Base-by-base conservation (phyloP, 371 early-diverging fungal species). In the Mucor ambiguus region DNA sequence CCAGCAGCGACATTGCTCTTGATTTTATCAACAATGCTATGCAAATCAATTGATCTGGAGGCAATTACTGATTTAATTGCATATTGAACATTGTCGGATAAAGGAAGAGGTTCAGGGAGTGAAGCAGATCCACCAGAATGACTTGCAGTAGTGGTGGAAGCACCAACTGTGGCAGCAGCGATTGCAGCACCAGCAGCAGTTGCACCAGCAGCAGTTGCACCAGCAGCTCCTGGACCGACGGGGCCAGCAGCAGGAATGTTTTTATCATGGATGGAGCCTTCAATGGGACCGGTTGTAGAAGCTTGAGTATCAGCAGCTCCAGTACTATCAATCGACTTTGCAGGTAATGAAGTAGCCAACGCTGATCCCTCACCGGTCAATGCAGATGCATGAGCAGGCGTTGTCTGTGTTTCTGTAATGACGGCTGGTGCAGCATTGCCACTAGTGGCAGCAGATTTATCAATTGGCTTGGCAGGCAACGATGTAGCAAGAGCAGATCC, bases 11-110 rank as follows among this genome's bases (percentile, higher is more conserved):
- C 44, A 32, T 66, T 43, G 1, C 46, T 52, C 8, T 30, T 44
- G 22, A 59, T 38, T 29, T 44, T 60, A 26, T 58, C 56, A 14
- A 59, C 32, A 30, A 64, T 59, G 41, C 49, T 37, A 61, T 61
- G 29, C 20, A 69, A 22, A 35, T 64, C 56, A 22, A 69, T 60
- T 16, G 57, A 60, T 48, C 55, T 3, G 1, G 69, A 69, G 16
- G 57, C 61, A 56, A 64, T 41, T 1, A 20, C 64, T 18, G 52
- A 44, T 11, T 63, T 38, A 12, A 68, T 63, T 9, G 54, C 37
- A 18, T 48, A 28, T 14, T 68, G 30, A 29, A 60, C 57, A 38
- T 60, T 29, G 3, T 69, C 65, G 0, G 69, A 55, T 30, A 67
- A 63, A 37, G 54, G 20, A 10, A 60, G 60, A 16, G 41, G 56